Base-by-base conservation (phyloP, 768 basidiomycete species). In the Pilatotrama ljubarskyi region DNA sequence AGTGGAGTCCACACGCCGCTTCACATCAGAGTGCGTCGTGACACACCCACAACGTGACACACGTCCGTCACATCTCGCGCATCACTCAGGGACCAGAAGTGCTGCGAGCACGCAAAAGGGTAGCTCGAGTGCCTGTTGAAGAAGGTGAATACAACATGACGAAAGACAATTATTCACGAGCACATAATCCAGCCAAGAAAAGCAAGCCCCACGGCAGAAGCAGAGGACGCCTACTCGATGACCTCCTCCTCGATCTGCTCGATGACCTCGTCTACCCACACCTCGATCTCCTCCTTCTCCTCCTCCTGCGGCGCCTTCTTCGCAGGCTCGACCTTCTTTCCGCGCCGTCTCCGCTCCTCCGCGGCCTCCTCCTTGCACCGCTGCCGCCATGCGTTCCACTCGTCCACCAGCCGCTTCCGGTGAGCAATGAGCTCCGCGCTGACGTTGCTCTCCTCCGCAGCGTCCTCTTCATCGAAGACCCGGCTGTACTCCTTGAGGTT, bases 361-460 rank as follows among this genome's bases (percentile, higher is more conserved):
- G 79, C 81, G 55, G 88, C 56, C 65, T 91, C 85, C 63, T 82
- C 83, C 71, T 82, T 85, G 65, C 88, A 86, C 63, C 84, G 81
- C 22, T 78, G 68, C 51, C 96, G 85, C 97, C 97, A 98, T 42
- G 96, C 93, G 75, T 99, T 97, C 97, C 97, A 99, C 76, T 99
- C 97, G 69, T 97, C 93, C 66, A 98, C 90, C 53, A 98, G 82
- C 47, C 97, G 84, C 73, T 92, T 91, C 61, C 97, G 84, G 64
- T 87, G 86, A 17, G 93, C 93, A 65, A 95, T 83, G 24, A 97
- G 84, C 75, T 98, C 97, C 5, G 95, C 94, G 64, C 90, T 95
- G 66, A 95, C 92, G 68, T 90, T 91, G 73, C 88, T 93, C 76
- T 96, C 95, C 72, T 98, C 95, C 18, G 91, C 86, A 24, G 94